A percentile compares a stretch with the other conserved stretches of the same genome.
phyloP scores from a whole-genome alignment of 208 protist genomes.

The Leishmania turanica region DNA sequence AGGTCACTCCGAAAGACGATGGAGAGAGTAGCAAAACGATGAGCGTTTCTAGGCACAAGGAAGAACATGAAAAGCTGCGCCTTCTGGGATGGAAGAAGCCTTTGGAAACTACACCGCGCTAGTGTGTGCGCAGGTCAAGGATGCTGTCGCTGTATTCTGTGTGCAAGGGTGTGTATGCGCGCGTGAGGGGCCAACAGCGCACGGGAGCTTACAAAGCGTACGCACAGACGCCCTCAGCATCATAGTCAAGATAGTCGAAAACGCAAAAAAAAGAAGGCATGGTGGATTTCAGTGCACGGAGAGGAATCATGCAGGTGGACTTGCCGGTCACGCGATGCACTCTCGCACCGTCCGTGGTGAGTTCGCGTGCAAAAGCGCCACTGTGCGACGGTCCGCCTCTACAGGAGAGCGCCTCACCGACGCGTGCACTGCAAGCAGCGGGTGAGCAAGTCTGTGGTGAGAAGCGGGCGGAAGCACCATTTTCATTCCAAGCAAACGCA shows the following conservation, averaged over 20 bases:
- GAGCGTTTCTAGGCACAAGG: background rate
- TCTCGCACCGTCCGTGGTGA: background rate
- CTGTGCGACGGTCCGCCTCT: background rate
- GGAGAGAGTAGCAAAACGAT: background rate
- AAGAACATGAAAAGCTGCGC: background rate
- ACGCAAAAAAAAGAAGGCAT: background rate
- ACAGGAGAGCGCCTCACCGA: background rate
- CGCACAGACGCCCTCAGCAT: background rate
- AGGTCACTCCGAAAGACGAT: background rate
- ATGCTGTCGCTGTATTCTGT: conserved; percentile 1
- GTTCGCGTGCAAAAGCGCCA: background rate
- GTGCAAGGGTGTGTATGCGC: background rate
- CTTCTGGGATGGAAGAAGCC: background rate
- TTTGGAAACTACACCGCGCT: background rate
- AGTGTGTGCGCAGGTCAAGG: background rate
- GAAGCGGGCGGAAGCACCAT: background rate
- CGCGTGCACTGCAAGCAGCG: background rate
- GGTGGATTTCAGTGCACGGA: background rate
- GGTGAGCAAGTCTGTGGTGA: background rate
- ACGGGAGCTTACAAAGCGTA: background rate
- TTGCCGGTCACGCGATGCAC: background rate
- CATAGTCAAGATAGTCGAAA: background rate
- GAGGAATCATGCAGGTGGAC: conserved; percentile 1
- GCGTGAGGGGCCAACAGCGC: background rate
- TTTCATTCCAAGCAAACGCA: background rate